Percentiles rank a stretch among this genome's conserved stretches.
phyloP scores from a whole-genome alignment of 768 basidiomycete genomes.

The Russula sp. region DNA sequence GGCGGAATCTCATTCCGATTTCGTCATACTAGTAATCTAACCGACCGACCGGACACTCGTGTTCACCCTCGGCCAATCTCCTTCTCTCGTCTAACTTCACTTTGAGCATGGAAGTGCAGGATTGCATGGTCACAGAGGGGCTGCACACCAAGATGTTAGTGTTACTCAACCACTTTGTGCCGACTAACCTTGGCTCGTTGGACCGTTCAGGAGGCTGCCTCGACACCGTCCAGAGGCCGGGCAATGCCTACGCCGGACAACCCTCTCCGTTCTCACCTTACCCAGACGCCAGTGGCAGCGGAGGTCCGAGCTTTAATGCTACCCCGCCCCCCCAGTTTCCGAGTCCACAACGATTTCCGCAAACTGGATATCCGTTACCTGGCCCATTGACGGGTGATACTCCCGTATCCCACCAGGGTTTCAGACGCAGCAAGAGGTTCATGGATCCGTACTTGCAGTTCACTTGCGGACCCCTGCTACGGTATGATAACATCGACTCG shows the following conservation, averaged over 20 bases:
- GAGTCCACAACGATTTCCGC: slow-evolving; percentile 19
- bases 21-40: neutral
- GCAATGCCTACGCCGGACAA: slow-evolving; percentile 37
- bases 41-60: neutral
- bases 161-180: neutral
- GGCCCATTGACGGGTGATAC: slow-evolving; percentile 31
- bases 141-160: slow-evolving; percentile 46
- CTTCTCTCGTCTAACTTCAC: neutral
- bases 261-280: slow-evolving; percentile 45
- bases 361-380: slow-evolving; percentile 17
- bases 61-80: neutral
- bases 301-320: neutral
- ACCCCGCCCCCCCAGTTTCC: neutral
- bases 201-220: slow-evolving; percentile 29
- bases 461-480: slow-evolving; percentile 90
- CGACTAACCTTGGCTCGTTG: slow-evolving; percentile 36
- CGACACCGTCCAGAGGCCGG: slow-evolving; percentile 45
- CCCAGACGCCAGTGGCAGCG: slow-evolving; percentile 48
- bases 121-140: slow-evolving; percentile 68
- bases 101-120: slow-evolving; percentile 67
- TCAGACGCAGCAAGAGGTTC: slow-evolving; percentile 49
- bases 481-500: slow-evolving; percentile 84
- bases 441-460: slow-evolving; percentile 86
- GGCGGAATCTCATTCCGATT: neutral
- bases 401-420: slow-evolving; percentile 43